Percentiles rank a stretch among this genome's conserved stretches.
Conservation (phyloP, 345 rosid genomes). For the Populus euphratica region DNA sequence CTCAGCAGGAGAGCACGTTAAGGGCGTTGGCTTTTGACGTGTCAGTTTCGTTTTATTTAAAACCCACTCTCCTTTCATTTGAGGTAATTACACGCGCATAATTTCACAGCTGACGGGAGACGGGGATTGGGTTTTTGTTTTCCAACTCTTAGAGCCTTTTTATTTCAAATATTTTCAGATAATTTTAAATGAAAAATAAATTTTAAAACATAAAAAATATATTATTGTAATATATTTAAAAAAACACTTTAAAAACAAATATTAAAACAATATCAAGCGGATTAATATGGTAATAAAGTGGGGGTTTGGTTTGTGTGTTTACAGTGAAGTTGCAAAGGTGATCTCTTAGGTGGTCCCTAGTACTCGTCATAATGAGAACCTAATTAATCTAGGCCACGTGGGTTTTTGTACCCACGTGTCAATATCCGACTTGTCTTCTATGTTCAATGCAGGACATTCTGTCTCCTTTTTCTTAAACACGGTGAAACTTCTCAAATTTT, state of each 20-base stretch:
- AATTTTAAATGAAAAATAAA: too few relatives aligned
- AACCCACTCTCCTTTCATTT: background rate
- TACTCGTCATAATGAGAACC: conserved; percentile 24
- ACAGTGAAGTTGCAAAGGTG: background rate
- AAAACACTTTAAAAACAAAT: too few relatives aligned
- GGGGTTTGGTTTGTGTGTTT: background rate
- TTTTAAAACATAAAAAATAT: too few relatives aligned
- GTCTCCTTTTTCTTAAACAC: conserved; percentile 18
- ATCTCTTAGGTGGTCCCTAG: conserved; percentile 24
- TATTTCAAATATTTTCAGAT: too few relatives aligned
- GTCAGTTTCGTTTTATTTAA: background rate
- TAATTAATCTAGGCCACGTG: conserved; percentile 32
- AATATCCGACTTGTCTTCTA: conserved; percentile 11
- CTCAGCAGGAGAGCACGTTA: background rate
- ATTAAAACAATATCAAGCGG: too few relatives aligned
- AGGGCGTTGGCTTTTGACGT: background rate
- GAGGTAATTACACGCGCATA: background rate
- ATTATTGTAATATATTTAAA: too few relatives aligned
- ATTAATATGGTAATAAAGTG: background rate
- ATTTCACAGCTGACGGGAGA: background rate
- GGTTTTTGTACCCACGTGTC: conserved; percentile 32
- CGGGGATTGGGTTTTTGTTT: background rate
- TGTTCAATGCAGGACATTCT: conserved; percentile 28
- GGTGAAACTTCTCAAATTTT: background rate
- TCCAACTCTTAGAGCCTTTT: background rate